Base-by-base conservation (phyloP, 1,284 basidiomycete species). In the Peniophora sp. region DNA sequence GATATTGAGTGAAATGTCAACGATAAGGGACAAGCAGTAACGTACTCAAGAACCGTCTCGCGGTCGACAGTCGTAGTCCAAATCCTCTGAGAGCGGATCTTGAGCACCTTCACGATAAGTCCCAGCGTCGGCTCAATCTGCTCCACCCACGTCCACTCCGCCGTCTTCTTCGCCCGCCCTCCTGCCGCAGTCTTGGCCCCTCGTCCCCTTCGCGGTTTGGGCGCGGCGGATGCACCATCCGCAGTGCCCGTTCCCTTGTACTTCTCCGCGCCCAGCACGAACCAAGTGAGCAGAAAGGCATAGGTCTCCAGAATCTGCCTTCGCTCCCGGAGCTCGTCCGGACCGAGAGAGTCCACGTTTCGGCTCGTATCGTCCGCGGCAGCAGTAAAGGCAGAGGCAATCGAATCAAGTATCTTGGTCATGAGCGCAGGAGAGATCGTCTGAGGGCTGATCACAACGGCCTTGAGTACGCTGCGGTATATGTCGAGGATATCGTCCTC, bases 221-320 rank as follows among this genome's bases (percentile, higher is more conserved):
- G 70, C 2, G 63, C 59, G 0, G 57, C 60, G 2, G 74, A 73
- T 2, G 71, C 69, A 5, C 60, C 71, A n/a, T 79, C 81, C 11
- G 77, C 78, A 6, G 75, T 75, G 2, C 73, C 77, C 3, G 27
- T 43, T 97, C 94, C 60, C 97, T 83, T 85, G 50, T 85, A 79
- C 56, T 84, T 85, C 66, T 95, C 91, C 1, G 83, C 86, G 0
- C 81, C 81, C 16, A 70, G 69, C 19, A 90, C 85, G 61, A 92
- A 92, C 92, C 92, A 96, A 56, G 85, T 75, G 8, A 96, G 66
- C 19, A 96, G 70, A 63, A 96, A 97, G 2, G 86, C 87, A 65
- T 91, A 96, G 73, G 88, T 84, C 65, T 97, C 94, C 47, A 97
- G 71, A 0, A 90, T 80, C 1, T 65, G 61, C 62, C 85, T 86